A percentile compares a stretch with the other conserved stretches of the same genome.
Evolutionary conservation across 2,329 filamentous ascomycete species (phyloP).

Genomic region (Magnaporthiopsis poae): DNA sequence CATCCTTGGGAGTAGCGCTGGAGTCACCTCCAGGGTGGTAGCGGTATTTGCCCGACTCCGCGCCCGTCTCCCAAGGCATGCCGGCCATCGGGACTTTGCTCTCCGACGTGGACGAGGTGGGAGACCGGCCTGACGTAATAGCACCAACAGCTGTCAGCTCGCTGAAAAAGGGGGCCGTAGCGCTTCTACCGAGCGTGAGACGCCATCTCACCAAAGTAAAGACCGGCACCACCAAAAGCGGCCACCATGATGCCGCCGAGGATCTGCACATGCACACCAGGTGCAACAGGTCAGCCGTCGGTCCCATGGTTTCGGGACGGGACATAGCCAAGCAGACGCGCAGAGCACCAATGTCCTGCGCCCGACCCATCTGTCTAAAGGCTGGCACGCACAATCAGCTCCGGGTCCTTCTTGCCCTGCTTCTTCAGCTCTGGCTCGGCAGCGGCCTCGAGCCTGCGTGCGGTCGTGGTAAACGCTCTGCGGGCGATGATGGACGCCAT

Average conservation of each 20-base stretch:
- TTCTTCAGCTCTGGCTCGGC: conserved; percentile 41
- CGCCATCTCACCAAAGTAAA: conserved; percentile 62
- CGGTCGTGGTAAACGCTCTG: conserved; percentile 44
- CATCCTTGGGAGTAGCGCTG: conserved; percentile 67
- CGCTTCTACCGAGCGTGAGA: conserved; percentile 8
- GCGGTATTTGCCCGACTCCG: conserved; percentile 57
- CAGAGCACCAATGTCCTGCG: neutral
- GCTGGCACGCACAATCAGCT: conserved; percentile 34
- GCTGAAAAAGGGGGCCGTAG: neutral
- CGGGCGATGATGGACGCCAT: conserved; percentile 51
- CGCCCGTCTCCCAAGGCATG: conserved; percentile 82
- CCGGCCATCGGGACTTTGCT: conserved; percentile 64
- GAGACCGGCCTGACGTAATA: conserved; percentile 59
- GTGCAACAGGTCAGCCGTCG: neutral
- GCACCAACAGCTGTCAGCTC: neutral
- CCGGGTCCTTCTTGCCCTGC: conserved; percentile 47
- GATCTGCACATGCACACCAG: conserved; percentile 47
- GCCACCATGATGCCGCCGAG: conserved; percentile 84
- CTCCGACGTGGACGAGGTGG: conserved; percentile 78
- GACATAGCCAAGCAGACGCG: neutral
- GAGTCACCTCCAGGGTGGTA: conserved; percentile 80
- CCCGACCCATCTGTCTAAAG: neutral
- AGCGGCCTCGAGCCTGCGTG: conserved; percentile 38
- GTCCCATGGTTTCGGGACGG: neutral
- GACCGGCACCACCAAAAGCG: conserved; percentile 79